Evolutionary conservation across 768 basidiomycete genomes (phyloP).

Genomic region (Coprinopsis marcescibilis): DNA sequence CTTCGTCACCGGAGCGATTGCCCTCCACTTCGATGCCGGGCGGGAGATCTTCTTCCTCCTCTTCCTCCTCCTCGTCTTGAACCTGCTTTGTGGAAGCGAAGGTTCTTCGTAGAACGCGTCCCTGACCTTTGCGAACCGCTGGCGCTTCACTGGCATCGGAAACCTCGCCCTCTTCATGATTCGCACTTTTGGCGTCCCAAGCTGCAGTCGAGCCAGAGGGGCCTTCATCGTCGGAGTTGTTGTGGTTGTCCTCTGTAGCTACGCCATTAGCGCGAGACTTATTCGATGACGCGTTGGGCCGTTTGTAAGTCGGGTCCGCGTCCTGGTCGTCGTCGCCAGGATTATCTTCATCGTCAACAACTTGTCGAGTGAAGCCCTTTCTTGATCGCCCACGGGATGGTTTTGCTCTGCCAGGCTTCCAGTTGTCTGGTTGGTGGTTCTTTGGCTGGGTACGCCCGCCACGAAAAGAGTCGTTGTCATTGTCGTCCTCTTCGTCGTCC

Average conservation of each 20-base stretch:
- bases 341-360: slow-evolving; percentile 1
- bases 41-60: slow-evolving; percentile 8
- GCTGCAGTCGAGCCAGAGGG: neutral
- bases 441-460: slow-evolving; percentile 6
- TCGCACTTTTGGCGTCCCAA: neutral
- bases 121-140: neutral
- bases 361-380: neutral
- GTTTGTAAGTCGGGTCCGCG: slow-evolving; percentile 11
- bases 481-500: no score
- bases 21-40: neutral
- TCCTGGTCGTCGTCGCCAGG: slow-evolving; percentile 16
- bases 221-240: neutral
- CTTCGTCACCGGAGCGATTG: slow-evolving; percentile 11
- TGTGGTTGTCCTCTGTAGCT: slow-evolving; percentile 17
- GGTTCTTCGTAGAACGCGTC: slow-evolving; percentile 14
- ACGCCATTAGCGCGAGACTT: slow-evolving; percentile 7
- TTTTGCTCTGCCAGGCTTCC: neutral
- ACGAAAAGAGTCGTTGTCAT: slow-evolving; percentile 3
- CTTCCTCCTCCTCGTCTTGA: slow-evolving; percentile 8
- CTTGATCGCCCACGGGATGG: neutral
- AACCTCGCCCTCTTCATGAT: slow-evolving; percentile 10
- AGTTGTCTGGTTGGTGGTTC: slow-evolving; percentile 4
- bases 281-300: neutral
- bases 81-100: slow-evolving; percentile 4
- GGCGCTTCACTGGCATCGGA: slow-evolving; percentile 17